Conservation (phyloP, 2,329 filamentous ascomycete species). For the Pestalotiopsis sp. region DNA sequence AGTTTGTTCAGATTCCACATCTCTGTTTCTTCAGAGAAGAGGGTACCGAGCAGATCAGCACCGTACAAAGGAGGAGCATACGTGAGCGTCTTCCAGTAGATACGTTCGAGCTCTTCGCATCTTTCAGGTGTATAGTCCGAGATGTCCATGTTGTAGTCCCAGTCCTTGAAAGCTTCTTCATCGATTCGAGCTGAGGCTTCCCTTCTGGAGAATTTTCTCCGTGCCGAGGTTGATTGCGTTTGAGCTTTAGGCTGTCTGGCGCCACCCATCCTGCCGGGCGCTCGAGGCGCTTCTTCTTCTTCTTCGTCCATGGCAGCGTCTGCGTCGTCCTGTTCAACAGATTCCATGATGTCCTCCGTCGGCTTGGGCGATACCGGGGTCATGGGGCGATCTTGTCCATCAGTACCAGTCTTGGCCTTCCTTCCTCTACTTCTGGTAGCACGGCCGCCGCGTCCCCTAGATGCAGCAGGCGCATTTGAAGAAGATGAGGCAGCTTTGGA, state of each 20-base stretch:
- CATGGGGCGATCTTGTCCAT: conserved; percentile 53
- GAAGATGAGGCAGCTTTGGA: conserved; percentile 37
- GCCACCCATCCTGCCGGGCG: conserved; percentile 53
- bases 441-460: conserved; percentile 43
- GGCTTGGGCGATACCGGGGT: conserved; percentile 59
- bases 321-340: conserved; percentile 49
- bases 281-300: conserved; percentile 42
- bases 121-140: conserved; percentile 89
- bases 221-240: conserved; percentile 79
- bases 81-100: conserved; percentile 96
- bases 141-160: conserved; percentile 86
- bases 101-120: conserved; percentile 90
- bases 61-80: conserved; percentile 95
- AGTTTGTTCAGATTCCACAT: conserved; percentile 95
- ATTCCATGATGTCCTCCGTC: conserved; percentile 44
- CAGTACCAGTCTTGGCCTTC: conserved; percentile 40
- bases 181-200: conserved; percentile 81
- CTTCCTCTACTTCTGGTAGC: conserved; percentile 39
- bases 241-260: conserved; percentile 56
- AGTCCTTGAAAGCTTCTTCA: conserved; percentile 86
- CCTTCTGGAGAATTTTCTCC: conserved; percentile 81
- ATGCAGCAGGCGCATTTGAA: conserved; percentile 36
- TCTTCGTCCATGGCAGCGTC: conserved; percentile 49
- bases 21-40: conserved; percentile 85
- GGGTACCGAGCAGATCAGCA: conserved; percentile 91